These are phyloP conservation scores for Dipodascus albidus DNA, from an alignment of 805 yeast genomes.

Conservation along the genomic window DNA sequence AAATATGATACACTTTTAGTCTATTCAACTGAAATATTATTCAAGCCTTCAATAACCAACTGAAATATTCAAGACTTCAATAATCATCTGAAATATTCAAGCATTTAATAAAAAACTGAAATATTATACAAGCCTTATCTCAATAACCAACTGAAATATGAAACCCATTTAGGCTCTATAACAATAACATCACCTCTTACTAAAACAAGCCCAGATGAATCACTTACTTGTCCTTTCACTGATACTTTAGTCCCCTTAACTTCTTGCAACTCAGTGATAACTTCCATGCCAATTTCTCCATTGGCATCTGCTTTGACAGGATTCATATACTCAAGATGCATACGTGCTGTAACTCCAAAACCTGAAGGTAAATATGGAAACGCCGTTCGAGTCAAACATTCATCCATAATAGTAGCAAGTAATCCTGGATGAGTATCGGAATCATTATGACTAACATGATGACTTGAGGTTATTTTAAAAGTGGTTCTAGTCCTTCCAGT, in stretches of 20 bases:
- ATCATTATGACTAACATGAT: conserved; percentile 21
- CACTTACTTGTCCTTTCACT: conserved; percentile 49
- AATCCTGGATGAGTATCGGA: conserved; percentile 70
- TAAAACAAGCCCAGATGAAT: conserved; percentile 31
- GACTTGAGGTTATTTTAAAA: background rate
- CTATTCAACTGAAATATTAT: too few relatives aligned
- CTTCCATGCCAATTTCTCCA: conserved; percentile 40
- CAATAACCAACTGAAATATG: conserved; percentile 44
- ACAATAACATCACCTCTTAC: conserved; percentile 61
- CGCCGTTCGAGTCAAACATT: conserved; percentile 58
- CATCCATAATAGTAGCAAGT: conserved; percentile 70
- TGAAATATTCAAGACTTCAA: too few relatives aligned
- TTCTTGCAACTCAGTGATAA: conserved; percentile 39
- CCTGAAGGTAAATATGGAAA: conserved; percentile 63
- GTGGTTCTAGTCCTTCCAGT: background rate
- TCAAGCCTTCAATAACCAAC: too few relatives aligned
- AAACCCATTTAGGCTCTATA: conserved; percentile 86
- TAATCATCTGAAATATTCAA: too few relatives aligned
- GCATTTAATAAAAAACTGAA: too few relatives aligned
- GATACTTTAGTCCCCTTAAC: conserved; percentile 61
- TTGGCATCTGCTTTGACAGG: conserved; percentile 47
- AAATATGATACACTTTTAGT: too few relatives aligned
- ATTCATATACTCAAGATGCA: conserved; percentile 38
- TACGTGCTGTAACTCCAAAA: conserved; percentile 75
- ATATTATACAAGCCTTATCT: too few relatives aligned